phyloP scores from a whole-genome alignment of 768 basidiomycete genomes.

The Hypholoma fasciculare region DNA sequence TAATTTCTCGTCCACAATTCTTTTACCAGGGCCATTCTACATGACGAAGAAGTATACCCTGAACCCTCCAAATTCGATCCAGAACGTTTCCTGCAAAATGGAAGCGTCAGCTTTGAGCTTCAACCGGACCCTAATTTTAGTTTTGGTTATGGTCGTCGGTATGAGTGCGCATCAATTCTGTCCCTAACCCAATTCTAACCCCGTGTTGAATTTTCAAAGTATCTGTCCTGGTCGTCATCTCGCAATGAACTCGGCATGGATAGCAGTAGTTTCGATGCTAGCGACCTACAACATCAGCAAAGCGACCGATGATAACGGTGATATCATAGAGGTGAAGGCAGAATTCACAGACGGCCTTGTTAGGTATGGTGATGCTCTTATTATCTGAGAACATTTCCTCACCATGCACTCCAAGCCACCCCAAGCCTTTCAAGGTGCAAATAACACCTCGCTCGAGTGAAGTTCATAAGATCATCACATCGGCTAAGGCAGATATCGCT shows the following conservation, averaged over 20 bases:
- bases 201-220: conserved; percentile 6
- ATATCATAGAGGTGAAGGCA: conserved; percentile 17
- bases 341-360: conserved; percentile 26
- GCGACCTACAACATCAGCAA: conserved; percentile 29
- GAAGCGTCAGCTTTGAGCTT: conserved; percentile 7
- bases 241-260: conserved; percentile 29
- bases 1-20: not conserved
- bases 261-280: conserved; percentile 29
- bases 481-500: conserved; percentile 2
- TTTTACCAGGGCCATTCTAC: conserved; percentile 38
- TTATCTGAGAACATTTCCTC: not conserved
- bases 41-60: conserved; percentile 50
- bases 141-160: conserved; percentile 37
- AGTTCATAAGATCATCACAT: conserved; percentile 15
- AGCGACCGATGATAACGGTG: conserved; percentile 29
- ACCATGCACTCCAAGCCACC: conserved; percentile 18
- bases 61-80: conserved; percentile 56
- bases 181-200: too few species aligned
- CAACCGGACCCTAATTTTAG: conserved; percentile 22
- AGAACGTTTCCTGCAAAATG: conserved; percentile 46
- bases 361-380: conserved; percentile 9
- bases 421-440: conserved; percentile 20
- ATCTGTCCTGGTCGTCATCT: conserved; percentile 38
- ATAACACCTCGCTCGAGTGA: conserved; percentile 19
- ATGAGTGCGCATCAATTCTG: not conserved